Evolutionary conservation across 2,329 filamentous ascomycete genomes (phyloP), one percentile per base, ranked within the genome.

Genomic region (Neopestalotiopsis clavispora): DNA sequence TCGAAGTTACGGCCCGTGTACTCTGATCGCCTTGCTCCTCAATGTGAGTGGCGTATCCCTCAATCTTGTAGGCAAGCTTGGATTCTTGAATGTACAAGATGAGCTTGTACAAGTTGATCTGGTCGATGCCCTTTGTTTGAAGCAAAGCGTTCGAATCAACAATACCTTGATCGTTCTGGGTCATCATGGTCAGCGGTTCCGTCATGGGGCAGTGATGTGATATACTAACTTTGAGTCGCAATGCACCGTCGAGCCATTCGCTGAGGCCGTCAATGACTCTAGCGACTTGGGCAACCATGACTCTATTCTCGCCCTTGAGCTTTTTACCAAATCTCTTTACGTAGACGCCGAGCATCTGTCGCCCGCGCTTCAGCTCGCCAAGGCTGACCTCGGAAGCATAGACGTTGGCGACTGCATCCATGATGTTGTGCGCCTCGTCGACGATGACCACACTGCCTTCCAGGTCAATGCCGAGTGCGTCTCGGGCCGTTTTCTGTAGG

Each of bases 391-490:
- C 89, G 0, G 94, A 89, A 0, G 95, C 95, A 78, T 98, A 91
- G 42, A 97, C 96, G 60, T 91, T 92, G 17, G 94, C 89, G 60
- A 99, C 94, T 0, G 95, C 94, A 78, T 98, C 95, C 92, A 98
- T 97, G 66, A 99, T 88, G 76, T 99, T 99, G 78, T 99, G 96
- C 0, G 96, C 96, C 83, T 99, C 96, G 74, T 99, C 96, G 62
- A 99, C 93, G 32, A 99, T 92, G n/a, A 99, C 90, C 0, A 99
- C 86, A 75, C 97, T 96, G 4, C 91, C 90, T 74, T 97, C 94
- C 9, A 99, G 81, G 30, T 92, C 95, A 58, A 99, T 90, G 0
- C 92, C 92, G 0, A 99, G 85, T 0, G 96, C 94, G 70, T 98
- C 95, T 63, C 96, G 87, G 0, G 96, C 95, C 4, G 90, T 93